phyloP scores from a whole-genome alignment of 805 yeast genomes.

The Spathaspora gorwiae region DNA sequence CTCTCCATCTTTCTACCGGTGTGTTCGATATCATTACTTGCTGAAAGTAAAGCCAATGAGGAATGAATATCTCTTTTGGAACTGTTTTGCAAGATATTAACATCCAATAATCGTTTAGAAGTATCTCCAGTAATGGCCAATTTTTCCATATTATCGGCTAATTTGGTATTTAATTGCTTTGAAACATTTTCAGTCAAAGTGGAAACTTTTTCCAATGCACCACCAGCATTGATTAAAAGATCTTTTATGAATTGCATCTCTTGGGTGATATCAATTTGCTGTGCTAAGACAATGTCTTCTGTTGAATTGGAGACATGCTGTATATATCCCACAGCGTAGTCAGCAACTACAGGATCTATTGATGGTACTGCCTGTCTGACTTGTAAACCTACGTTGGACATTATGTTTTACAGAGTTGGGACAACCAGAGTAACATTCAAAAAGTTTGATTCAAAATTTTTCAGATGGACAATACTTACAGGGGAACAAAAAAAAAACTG shows the following conservation, averaged over 20 bases:
- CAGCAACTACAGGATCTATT: conserved; percentile 80
- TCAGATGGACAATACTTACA: neutral
- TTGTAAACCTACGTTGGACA: conserved; percentile 47
- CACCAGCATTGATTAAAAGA: conserved; percentile 80
- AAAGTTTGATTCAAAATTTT: neutral
- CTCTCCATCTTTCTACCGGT: conserved; percentile 89
- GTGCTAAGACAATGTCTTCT: conserved; percentile 77
- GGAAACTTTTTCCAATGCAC: conserved; percentile 51
- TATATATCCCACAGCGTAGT: conserved; percentile 89
- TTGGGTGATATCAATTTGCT: conserved; percentile 56
- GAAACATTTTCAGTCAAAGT: conserved; percentile 43
- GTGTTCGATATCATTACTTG: conserved; percentile 81
- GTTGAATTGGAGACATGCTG: conserved; percentile 75
- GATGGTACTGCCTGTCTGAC: conserved; percentile 84
- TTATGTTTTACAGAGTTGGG: conserved; percentile 7
- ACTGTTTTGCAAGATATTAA: conserved; percentile 60
- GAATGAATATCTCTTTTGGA: conserved; percentile 69
- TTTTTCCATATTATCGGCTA: conserved; percentile 65
- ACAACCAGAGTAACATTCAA: neutral
- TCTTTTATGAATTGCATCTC: conserved; percentile 68
- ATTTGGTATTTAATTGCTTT: conserved; percentile 48
- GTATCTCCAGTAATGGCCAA: conserved; percentile 79
- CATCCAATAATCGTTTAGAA: conserved; percentile 78
- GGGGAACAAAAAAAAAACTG: neutral
- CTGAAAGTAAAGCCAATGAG: conserved; percentile 72